Evolutionary conservation across 1,284 basidiomycete species (phyloP), one percentile per base, ranked within the genome.

Genomic region (Malassezia brasiliensis): DNA sequence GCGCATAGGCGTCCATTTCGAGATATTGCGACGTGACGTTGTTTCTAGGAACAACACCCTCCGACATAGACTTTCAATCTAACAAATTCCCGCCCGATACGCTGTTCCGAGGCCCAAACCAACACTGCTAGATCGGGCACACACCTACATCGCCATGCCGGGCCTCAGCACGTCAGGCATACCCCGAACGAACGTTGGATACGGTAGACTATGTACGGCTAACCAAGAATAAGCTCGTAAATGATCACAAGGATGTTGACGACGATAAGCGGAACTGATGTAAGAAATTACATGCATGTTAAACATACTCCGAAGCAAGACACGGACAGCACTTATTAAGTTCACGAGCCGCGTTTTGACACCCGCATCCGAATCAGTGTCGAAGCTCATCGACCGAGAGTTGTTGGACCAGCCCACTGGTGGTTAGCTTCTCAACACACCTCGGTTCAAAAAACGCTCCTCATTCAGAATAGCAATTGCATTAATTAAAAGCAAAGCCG

Each of bases 401-500:
- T 62, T 60, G 10, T 64, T 62, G n/a, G 87, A 85, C 90, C 90
- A 96, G 50, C 91, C 91, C 74, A 96, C 91, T 96, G 67, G 36
- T 19, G 35, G 20, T 50, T 19, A 51, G 30, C 2, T 20, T 56
- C 6, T 47, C 19, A 82, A 9, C 86, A 69, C 74, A 96, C 93
- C 90, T 75, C 86, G 80, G 20, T 89, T 87, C 44, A 96, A 82
- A 76, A 96, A 96, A 1, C 91, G 82, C 67, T 96, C 91, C 77
- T 96, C 91, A 70, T 85, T 94, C 52, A 96, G 80, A 56, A 96
- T 85, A 8, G 91, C 91, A 70, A 96, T 82, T 30, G 89, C 88
- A 76, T 96, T 96, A 63, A 90, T 84, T 73, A 96, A 79, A 38
- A 96, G 83, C 15, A 96, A 74, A 10, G 75, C 71, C 11, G 77